Percentiles rank a stretch among this genome's conserved stretches.
phyloP scores from a whole-genome alignment of 164 flowering plant species.

The Nelumbo lutea region DNA sequence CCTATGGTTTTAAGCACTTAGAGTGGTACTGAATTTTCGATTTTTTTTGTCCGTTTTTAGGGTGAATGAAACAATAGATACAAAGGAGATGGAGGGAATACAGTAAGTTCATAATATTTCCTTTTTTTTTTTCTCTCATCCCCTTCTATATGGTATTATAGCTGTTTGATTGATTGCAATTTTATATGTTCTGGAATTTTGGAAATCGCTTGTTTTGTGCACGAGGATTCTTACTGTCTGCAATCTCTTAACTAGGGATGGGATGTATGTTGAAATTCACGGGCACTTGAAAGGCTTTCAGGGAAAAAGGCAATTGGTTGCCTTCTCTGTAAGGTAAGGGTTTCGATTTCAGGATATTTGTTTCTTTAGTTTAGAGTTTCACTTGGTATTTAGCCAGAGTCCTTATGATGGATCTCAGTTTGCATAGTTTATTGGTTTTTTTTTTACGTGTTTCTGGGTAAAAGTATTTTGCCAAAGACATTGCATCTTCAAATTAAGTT shows the following conservation, averaged over 20 bases:
- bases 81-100: slow-evolving; percentile 56
- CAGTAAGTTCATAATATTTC: slow-evolving; percentile 35
- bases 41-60: slow-evolving; percentile 23
- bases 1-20: background rate
- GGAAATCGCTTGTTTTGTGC: background rate
- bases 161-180: background rate
- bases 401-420: background rate
- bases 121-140: background rate
- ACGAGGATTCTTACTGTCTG: background rate
- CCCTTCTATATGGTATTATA: background rate
- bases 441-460: background rate
- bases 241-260: slow-evolving; percentile 41
- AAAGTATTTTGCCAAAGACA: background rate
- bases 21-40: background rate
- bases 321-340: slow-evolving; percentile 65
- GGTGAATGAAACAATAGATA: slow-evolving; percentile 56
- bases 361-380: background rate
- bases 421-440: background rate
- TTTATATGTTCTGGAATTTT: background rate
- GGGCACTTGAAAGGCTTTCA: slow-evolving; percentile 77
- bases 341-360: background rate
- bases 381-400: background rate
- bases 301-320: slow-evolving; percentile 58
- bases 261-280: slow-evolving; percentile 70
- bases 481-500: background rate